These are phyloP conservation scores for Stagonosporopsis tanaceti DNA, from an alignment of 2,329 filamentous ascomycete genomes.

Conservation along the genomic window DNA sequence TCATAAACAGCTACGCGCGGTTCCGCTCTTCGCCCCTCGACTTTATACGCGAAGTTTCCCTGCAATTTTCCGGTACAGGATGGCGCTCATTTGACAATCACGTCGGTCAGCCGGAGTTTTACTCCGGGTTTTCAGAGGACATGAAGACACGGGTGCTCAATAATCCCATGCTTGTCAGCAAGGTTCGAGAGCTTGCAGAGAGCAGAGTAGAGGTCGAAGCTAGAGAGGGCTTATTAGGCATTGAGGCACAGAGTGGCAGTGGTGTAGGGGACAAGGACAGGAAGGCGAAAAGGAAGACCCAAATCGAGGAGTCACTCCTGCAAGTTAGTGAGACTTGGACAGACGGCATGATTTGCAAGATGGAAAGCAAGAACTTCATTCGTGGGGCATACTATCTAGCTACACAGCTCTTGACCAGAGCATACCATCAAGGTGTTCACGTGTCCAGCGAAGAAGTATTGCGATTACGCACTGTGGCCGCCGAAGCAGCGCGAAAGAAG, in stretches of 20 bases:
- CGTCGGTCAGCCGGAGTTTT: conserved; percentile 93
- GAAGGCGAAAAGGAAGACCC: conserved; percentile 68
- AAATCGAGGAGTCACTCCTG: conserved; percentile 76
- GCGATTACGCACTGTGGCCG: conserved; percentile 80
- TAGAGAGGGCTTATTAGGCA: conserved; percentile 68
- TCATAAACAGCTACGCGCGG: conserved; percentile 84
- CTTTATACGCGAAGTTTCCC: conserved; percentile 90
- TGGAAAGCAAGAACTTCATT: conserved; percentile 94
- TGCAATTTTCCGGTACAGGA: conserved; percentile 90
- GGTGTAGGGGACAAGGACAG: conserved; percentile 59
- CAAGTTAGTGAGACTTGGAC: conserved; percentile 87
- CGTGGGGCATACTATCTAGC: conserved; percentile 87
- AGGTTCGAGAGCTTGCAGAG: conserved; percentile 79
- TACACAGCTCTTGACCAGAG: conserved; percentile 87
- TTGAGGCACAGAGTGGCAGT: conserved; percentile 6
- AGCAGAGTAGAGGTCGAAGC: conserved; percentile 78
- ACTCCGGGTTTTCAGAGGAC: conserved; percentile 87
- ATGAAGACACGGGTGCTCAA: conserved; percentile 83
- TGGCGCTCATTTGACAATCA: conserved; percentile 94
- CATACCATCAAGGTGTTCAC: conserved; percentile 97
- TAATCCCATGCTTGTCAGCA: conserved; percentile 75
- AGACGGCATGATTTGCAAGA: conserved; percentile 98
- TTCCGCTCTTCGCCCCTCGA: conserved; percentile 78
- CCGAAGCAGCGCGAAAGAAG: conserved; percentile 82
- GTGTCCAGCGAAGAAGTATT: conserved; percentile 94